phyloP scores from a whole-genome alignment of 306 rosid genomes.

The Coriaria nepalensis region DNA sequence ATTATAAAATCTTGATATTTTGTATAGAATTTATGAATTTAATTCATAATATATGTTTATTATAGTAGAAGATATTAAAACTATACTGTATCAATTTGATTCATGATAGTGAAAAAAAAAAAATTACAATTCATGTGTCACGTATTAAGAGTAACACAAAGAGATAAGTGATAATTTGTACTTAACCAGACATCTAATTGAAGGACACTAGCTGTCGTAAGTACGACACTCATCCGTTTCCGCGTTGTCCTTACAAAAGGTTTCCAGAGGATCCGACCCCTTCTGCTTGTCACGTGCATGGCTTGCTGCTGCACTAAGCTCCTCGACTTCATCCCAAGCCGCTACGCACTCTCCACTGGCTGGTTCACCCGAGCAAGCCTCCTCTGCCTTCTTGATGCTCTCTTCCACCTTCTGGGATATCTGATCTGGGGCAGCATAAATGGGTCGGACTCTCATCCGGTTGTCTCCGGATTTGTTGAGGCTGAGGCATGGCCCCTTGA shows the following conservation, averaged over 20 bases:
- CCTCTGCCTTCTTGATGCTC: conserved; percentile 80
- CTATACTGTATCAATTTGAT: too few species aligned
- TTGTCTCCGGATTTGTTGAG: conserved; percentile 8
- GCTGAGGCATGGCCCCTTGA: neutral
- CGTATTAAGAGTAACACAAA: too few species aligned
- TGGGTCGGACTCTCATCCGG: conserved; percentile 27
- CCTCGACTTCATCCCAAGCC: conserved; percentile 99
- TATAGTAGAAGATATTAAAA: too few species aligned
- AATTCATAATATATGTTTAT: too few species aligned
- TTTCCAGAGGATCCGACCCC: conserved; percentile 62
- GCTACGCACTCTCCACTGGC: conserved; percentile 77
- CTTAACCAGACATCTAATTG: too few species aligned
- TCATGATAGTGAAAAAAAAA: too few species aligned
- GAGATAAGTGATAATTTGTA: too few species aligned
- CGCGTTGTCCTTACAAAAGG: conserved; percentile 71
- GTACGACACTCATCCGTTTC: conserved; percentile 84
- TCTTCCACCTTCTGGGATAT: conserved; percentile 67
- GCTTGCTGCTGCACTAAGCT: conserved; percentile 94
- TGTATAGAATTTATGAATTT: too few species aligned
- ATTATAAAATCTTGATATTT: too few species aligned
- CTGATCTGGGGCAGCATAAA: conserved; percentile 51
- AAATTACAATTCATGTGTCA: too few species aligned
- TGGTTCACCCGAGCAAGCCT: conserved; percentile 57
- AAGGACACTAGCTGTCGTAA: too few species aligned
- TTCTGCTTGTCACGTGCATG: conserved; percentile 63